Evolutionary conservation across 495 filamentous ascomycete species (phyloP).

Genomic region (Neurospora intermedia): DNA sequence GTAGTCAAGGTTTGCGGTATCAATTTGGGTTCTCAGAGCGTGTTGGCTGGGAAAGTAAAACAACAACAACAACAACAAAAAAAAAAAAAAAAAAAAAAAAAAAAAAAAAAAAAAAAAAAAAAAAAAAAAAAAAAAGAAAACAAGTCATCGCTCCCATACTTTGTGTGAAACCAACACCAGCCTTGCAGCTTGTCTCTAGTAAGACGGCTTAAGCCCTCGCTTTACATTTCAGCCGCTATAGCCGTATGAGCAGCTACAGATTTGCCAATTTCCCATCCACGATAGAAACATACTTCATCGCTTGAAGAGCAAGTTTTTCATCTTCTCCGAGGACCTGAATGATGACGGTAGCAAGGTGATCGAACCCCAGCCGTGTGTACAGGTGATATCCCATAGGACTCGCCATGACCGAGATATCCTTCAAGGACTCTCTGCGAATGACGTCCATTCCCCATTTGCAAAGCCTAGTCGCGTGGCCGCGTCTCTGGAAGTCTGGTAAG

Average conservation of each 20-base stretch:
- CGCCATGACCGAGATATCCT: constrained; percentile 23
- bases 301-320: constrained; percentile 22
- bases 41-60: background rate
- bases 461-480: constrained; percentile 22
- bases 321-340: constrained; percentile 24
- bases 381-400: constrained; percentile 29
- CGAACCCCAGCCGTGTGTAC: constrained; percentile 21
- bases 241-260: background rate
- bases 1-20: background rate
- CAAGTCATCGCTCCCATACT: background rate
- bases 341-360: constrained; percentile 9
- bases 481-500: constrained; percentile 19
- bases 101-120: too few species aligned
- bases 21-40: background rate
- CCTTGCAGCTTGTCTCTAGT: background rate
- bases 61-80: too few species aligned
- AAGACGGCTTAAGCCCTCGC: background rate
- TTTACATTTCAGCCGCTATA: background rate
- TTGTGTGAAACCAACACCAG: background rate
- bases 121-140: too few species aligned
- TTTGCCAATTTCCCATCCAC: background rate
- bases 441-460: constrained; percentile 24
- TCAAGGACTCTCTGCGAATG: constrained; percentile 9
- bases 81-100: too few species aligned
- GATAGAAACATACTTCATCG: constrained; percentile 23